Evolutionary conservation across 345 rosid genomes (phyloP).

Genomic region (Arabidopsis suecica): DNA sequence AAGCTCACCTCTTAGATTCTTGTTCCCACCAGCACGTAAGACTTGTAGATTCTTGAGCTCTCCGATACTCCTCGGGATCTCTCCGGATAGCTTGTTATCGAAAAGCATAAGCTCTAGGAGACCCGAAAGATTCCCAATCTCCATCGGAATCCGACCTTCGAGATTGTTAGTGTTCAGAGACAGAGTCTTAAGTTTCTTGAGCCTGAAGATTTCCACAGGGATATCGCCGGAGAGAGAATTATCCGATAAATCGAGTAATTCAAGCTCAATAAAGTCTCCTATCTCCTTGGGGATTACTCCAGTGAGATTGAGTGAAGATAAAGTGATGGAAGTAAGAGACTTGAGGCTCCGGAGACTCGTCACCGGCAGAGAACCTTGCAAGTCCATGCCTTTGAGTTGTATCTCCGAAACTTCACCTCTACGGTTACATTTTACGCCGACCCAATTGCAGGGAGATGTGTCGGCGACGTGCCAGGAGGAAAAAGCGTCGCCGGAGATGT

Average conservation of each 20-base stretch:
- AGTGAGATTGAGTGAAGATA: conserved; percentile 77
- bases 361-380: conserved; percentile 68
- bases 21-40: conserved; percentile 89
- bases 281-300: conserved; percentile 67
- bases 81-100: conserved; percentile 75
- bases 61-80: conserved; percentile 68
- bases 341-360: conserved; percentile 60
- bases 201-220: conserved; percentile 64
- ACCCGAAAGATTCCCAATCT: conserved; percentile 64
- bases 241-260: conserved; percentile 67
- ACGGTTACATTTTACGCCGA: conserved; percentile 67
- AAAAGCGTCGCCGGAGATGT: conserved; percentile 56
- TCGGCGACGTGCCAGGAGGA: conserved; percentile 64
- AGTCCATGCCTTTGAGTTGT: conserved; percentile 57
- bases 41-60: conserved; percentile 55
- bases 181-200: conserved; percentile 61
- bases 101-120: conserved; percentile 59
- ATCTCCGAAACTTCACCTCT: conserved; percentile 59
- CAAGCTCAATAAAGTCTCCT: conserved; percentile 47
- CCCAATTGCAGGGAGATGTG: conserved; percentile 74
- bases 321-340: conserved; percentile 58
- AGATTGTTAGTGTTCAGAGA: conserved; percentile 68
- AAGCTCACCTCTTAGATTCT: conserved; percentile 70
- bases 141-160: conserved; percentile 61
- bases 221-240: conserved; percentile 72